Evolutionary conservation across 2,329 filamentous ascomycete genomes (phyloP).

Genomic region (Fusarium nodosum): DNA sequence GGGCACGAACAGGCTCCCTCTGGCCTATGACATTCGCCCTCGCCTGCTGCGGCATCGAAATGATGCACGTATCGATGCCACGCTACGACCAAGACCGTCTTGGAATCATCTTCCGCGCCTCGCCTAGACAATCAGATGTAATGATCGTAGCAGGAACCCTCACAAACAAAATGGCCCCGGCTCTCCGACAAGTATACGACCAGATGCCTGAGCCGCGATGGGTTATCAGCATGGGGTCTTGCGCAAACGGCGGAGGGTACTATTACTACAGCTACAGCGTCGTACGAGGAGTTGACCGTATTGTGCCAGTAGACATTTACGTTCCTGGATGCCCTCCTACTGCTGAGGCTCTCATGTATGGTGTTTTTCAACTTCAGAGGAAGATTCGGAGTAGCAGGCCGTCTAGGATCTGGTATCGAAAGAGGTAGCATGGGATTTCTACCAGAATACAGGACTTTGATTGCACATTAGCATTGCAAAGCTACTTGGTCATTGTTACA

Average conservation of each 20-base stretch:
- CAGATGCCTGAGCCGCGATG: constrained; percentile 76
- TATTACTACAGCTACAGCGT: constrained; percentile 81
- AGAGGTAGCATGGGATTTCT: constrained; percentile 49
- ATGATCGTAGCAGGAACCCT: constrained; percentile 77
- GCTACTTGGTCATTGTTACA: accelerated
- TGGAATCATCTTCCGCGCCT: constrained; percentile 76
- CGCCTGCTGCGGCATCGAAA: constrained; percentile 73
- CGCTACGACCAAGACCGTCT: constrained; percentile 74
- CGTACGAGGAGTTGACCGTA: constrained; percentile 73
- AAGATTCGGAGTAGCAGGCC: constrained; percentile 71
- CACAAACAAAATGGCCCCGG: constrained; percentile 77
- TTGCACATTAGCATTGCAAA: accelerated
- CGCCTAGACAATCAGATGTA: constrained; percentile 73
- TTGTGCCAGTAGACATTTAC: constrained; percentile 77
- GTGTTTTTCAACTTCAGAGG: constrained; percentile 76
- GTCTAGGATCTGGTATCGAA: constrained; percentile 66
- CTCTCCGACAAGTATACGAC: constrained; percentile 74
- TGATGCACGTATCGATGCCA: constrained; percentile 74
- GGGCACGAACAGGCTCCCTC: constrained; percentile 70
- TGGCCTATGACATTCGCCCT: constrained; percentile 74
- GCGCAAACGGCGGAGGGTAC: constrained; percentile 79
- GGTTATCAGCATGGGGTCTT: constrained; percentile 77
- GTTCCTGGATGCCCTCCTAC: constrained; percentile 73
- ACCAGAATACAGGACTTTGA: not conserved
- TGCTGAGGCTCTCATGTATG: constrained; percentile 63